Evolutionary conservation across 805 yeast species (phyloP), one percentile per base, ranked within the genome.

Genomic region (Wickerhamiella nectarea): DNA sequence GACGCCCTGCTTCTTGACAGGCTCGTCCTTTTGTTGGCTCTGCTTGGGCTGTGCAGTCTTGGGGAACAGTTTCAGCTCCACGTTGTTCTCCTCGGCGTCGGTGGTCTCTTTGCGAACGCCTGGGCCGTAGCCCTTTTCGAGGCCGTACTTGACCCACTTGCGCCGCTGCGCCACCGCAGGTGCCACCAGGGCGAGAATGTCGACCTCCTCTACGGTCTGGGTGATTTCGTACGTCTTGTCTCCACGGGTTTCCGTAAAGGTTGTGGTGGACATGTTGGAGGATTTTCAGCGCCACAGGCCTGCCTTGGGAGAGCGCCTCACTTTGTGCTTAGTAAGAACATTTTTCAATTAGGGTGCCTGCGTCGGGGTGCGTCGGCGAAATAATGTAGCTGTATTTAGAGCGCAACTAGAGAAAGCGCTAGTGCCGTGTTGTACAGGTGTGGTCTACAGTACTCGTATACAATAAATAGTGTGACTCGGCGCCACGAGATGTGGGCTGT

Each of bases 91-190:
- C 56, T 87, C 96, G 51, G 91, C 95, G 45, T 83, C 69, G 57
- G 81, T 85, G 11, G 97, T 87, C 42, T 95, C 85, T 56, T 80
- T 74, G 46, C 77, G 70, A 64, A 85, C 91, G 44, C 95, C 95
- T 3, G 96, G 96, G 19, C 86, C 75, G 2, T 81, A 74, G 49
- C 68, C 70, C 54, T 67, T 72, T 58, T 87, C 96, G 44, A 71
- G 76, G 46, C 97, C 98, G 62, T 78, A 91, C 63, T 84, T 84
- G 48, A 66, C 61, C 97, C 96, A 91, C 52, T 75, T 74, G 62
- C 78, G 80, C 64, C 97, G 81, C 46, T 68, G 71, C n/a, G 95
- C 96, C 48, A 89, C 84, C 35, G 72, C 70, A 40, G 82, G 86
- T 61, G 84, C 83, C 34, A 86, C 95, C 50, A 71, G 74, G 62